Evolutionary conservation across 78 protist species (phyloP).

Genomic region (Dictyostelium capitatum): DNA sequence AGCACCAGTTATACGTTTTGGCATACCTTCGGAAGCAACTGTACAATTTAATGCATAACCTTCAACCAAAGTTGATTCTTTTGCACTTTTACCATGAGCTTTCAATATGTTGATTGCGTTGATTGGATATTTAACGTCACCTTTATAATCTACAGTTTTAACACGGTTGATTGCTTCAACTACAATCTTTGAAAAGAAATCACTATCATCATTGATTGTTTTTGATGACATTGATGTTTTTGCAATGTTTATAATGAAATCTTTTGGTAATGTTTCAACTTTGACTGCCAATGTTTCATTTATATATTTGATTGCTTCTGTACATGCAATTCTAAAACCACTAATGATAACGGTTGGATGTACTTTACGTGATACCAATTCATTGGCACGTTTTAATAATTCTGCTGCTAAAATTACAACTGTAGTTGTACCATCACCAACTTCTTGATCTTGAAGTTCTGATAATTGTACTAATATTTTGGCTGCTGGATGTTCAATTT

Average conservation of each 20-base stretch:
- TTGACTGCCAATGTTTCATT: slow-evolving; percentile 75
- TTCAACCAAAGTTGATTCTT: slow-evolving; percentile 88
- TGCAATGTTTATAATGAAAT: slow-evolving; percentile 94
- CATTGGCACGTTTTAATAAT: slow-evolving; percentile 95
- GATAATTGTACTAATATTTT: slow-evolving; percentile 96
- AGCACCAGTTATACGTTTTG: slow-evolving; percentile 89
- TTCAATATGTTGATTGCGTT: slow-evolving; percentile 96
- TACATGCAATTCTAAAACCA: slow-evolving; percentile 97
- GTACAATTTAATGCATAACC: slow-evolving; percentile 98
- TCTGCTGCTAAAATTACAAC: slow-evolving; percentile 99
- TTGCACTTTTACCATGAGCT: slow-evolving; percentile 95
- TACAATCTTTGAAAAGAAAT: slow-evolving; percentile 95
- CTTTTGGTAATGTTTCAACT: slow-evolving; percentile 92
- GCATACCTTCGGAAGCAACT: slow-evolving; percentile 97
- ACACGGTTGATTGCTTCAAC: slow-evolving; percentile 96
- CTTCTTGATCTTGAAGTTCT: slow-evolving; percentile 96
- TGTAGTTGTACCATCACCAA: slow-evolving; percentile 98
- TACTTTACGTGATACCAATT: slow-evolving; percentile 93
- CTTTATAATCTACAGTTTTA: slow-evolving; percentile 88
- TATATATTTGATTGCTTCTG: slow-evolving; percentile 95
- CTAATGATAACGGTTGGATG: slow-evolving; percentile 99
- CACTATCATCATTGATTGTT: slow-evolving; percentile 94
- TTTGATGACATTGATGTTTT: slow-evolving; percentile 98
- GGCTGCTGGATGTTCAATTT: slow-evolving; percentile 99
- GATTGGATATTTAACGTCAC: slow-evolving; percentile 95